phyloP scores from a whole-genome alignment of 305 asterid genomes.

The Fraxinus albicans region DNA sequence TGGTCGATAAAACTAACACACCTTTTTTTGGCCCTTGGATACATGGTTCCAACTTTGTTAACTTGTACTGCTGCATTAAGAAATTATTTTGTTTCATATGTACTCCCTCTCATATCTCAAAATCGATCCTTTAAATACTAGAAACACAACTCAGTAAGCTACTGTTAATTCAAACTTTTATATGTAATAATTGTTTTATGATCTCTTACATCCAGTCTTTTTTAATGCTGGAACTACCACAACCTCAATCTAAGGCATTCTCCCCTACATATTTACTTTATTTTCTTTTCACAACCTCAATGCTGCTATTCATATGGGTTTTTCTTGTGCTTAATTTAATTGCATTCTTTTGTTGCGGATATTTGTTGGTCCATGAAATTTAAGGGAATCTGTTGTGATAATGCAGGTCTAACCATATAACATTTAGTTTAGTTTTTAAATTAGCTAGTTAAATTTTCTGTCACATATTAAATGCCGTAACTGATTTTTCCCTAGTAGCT shows the following conservation, averaged over 20 bases:
- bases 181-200: neutral
- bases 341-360: neutral
- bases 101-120: neutral
- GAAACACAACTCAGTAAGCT: neutral
- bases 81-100: neutral
- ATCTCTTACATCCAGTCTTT: neutral
- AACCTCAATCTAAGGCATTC: neutral
- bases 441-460: neutral
- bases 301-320: neutral
- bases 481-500: neutral
- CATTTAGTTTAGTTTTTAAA: neutral
- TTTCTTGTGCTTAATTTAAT: neutral
- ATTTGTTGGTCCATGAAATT: neutral
- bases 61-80: neutral
- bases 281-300: neutral
- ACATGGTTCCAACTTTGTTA: neutral
- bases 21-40: neutral
- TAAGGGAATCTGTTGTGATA: neutral
- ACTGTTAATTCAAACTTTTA: neutral
- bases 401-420: neutral
- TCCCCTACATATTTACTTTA: neutral
- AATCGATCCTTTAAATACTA: neutral
- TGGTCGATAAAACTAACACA: neutral
- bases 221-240: neutral
- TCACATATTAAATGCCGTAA: neutral